Conservation (phyloP, 1,284 basidiomycete genomes). For the Ceratobasidium sp. region DNA sequence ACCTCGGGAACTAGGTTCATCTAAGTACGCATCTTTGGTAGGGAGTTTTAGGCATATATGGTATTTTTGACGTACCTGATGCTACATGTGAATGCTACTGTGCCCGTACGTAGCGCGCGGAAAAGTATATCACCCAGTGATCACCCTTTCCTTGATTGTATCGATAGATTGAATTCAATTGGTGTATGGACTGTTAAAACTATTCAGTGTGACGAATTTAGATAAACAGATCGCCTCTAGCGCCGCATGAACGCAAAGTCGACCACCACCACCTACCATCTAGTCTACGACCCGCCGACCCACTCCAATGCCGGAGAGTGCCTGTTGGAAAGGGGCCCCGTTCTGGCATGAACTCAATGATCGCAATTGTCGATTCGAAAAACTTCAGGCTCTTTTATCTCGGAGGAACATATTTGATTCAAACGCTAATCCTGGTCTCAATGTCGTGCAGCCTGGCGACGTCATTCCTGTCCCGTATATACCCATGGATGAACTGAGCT, state of each 20-base stretch:
- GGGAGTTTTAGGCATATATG: constrained; percentile 36
- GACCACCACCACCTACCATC: background rate
- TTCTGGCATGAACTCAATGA: constrained; percentile 35
- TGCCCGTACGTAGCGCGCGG: no score
- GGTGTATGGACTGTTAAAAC: no score
- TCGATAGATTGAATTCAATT: background rate
- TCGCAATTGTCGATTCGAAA: constrained; percentile 13
- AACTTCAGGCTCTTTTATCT: constrained; percentile 24
- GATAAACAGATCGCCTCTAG: background rate
- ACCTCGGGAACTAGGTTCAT: background rate
- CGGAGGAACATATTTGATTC: constrained; percentile 34
- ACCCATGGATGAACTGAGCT: background rate
- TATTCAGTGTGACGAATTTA: no score
- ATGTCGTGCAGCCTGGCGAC: constrained; percentile 15
- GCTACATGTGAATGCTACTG: constrained; percentile 41
- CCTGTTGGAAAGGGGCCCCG: constrained; percentile 30
- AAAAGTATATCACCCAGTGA: background rate
- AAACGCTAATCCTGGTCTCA: background rate
- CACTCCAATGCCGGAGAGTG: constrained; percentile 12
- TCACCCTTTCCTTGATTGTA: background rate
- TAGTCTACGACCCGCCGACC: background rate
- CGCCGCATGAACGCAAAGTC: background rate
- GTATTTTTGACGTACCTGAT: constrained; percentile 34
- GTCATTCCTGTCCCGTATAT: constrained; percentile 34
- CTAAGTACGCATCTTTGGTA: background rate